These are phyloP conservation scores for Phytophthora europaea DNA, from an alignment of 352 stramenopile species.

Conservation along the genomic window DNA sequence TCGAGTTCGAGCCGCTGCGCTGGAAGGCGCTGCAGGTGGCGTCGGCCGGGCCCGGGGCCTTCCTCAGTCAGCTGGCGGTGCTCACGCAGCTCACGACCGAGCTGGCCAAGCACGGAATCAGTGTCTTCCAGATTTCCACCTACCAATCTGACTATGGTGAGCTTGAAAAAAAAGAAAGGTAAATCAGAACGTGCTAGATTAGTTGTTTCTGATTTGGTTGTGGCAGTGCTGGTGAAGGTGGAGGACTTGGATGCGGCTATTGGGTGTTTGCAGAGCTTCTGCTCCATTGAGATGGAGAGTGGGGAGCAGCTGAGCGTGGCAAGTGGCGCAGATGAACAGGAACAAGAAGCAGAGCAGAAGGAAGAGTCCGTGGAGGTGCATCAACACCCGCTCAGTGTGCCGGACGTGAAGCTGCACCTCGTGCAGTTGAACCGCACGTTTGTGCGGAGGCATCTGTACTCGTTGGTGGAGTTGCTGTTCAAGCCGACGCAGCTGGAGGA, in stretches of 20 bases:
- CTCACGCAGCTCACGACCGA: constrained; percentile 71
- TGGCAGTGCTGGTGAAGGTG: constrained; percentile 66
- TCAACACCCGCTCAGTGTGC: constrained; percentile 66
- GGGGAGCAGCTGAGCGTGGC: constrained; percentile 29
- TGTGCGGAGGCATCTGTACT: constrained; percentile 64
- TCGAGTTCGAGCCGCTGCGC: constrained; percentile 60
- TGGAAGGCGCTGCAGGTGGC: constrained; percentile 77
- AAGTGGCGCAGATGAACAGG: neutral
- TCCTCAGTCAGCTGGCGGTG: constrained; percentile 63
- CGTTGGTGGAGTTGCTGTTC: constrained; percentile 66
- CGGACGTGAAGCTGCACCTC: constrained; percentile 61
- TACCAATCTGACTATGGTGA: constrained; percentile 79
- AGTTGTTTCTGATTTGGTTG: neutral
- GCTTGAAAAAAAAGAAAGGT: neutral
- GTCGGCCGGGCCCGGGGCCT: constrained; percentile 60
- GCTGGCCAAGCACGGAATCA: constrained; percentile 58
- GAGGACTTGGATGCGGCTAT: constrained; percentile 62
- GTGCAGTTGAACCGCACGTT: constrained; percentile 60
- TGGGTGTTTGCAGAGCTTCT: constrained; percentile 61
- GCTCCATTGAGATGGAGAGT: constrained; percentile 63
- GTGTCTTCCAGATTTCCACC: constrained; percentile 79
- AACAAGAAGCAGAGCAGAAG: constrained; percentile 9
- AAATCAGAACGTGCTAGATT: neutral
- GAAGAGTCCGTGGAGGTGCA: constrained; percentile 43
- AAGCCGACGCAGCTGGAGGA: constrained; percentile 19